phyloP scores from a whole-genome alignment of 805 yeast species.

The Starmerella sirachaensis region DNA sequence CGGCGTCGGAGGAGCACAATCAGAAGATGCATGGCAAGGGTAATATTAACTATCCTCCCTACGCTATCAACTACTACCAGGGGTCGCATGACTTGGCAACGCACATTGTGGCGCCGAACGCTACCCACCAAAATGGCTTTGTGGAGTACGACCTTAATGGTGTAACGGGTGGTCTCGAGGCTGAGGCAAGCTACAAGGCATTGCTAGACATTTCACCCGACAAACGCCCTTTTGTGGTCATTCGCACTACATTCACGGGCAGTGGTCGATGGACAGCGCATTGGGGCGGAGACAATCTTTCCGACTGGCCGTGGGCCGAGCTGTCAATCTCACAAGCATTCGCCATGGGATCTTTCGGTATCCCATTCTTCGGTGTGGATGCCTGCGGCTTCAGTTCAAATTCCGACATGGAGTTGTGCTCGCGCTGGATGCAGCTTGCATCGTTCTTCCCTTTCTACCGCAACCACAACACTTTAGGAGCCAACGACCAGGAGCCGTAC shows the following conservation, averaged over 20 bases:
- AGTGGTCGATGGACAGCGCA: conserved; percentile 1
- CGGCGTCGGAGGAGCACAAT: not conserved
- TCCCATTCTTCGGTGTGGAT: conserved; percentile 2
- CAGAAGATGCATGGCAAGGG: conserved; percentile 4
- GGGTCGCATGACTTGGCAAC: not conserved
- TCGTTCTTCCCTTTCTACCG: conserved; percentile 4
- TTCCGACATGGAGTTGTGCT: conserved; percentile 2
- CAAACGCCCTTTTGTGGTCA: conserved; percentile 2
- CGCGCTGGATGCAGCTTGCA: conserved; percentile 5
- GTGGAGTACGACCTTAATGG: conserved; percentile 5
- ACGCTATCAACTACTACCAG: conserved; percentile 2
- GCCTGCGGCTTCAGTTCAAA: conserved; percentile 4
- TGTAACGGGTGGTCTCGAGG: not conserved
- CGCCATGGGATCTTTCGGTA: not conserved
- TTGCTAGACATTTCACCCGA: not conserved
- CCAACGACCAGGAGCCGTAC: conserved; percentile 1
- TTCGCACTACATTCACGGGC: not conserved
- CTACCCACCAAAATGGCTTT: conserved; percentile 2
- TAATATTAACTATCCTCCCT: conserved; percentile 3
- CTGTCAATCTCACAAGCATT: not conserved
- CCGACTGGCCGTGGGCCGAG: conserved; percentile 2
- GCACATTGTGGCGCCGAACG: conserved; percentile 1
- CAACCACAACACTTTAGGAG: conserved; percentile 1
- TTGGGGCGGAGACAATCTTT: conserved; percentile 4
- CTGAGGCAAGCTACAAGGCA: conserved; percentile 2